Base-by-base conservation (phyloP, 495 filamentous ascomycete species). In the Usnea hakonensis region DNA sequence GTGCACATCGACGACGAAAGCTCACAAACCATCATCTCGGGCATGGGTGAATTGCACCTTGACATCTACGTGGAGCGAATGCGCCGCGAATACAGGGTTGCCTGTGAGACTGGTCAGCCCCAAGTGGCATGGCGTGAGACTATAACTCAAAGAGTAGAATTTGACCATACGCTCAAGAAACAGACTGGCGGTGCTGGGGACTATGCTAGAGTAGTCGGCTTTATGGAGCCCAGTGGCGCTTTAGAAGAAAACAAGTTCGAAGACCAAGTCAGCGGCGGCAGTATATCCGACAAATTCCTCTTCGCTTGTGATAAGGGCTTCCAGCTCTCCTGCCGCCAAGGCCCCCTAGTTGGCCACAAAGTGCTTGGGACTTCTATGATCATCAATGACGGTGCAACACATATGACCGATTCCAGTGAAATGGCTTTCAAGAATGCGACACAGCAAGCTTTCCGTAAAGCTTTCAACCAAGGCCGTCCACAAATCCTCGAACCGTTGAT, bases 61-160 rank as follows among this genome's bases (percentile, higher is more conserved):
- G 90, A 93, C 67, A 95, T 99, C 73, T 99, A 99, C 78, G 85
- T 97, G 43, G 95, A 99, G 78, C 93, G 95, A 67, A 95, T 99
- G 85, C 89, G 90, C 58, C 88, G 95, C 71, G 95, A 99, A 75
- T 99, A 99, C 80, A 87, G 86, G 65, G 92, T 97, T 60, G 93
- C 95, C 68, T 96, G 92, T 70, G 83, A 87, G 69, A 96, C 91
- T n/a, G 94, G 95, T 60, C 89, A 95, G 68, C 95, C 95, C 6
- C 94, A 96, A 74, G 95, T 99, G 62, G 91, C 95, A 26, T 99
- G 97, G 80, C 88, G 95, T 68, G 95, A 99, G 76, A 97, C 95
- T 52, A 86, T 99, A 70, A 87, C 83, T 60, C 69, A 85, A 60
- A 79, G 78, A 41, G 84, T 90, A 52, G 79, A 86, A 30, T 99